Percentiles rank a stretch among this genome's conserved stretches.
Conservation (phyloP, 2,329 filamentous ascomycete species). For the Microascus cirrosus region DNA sequence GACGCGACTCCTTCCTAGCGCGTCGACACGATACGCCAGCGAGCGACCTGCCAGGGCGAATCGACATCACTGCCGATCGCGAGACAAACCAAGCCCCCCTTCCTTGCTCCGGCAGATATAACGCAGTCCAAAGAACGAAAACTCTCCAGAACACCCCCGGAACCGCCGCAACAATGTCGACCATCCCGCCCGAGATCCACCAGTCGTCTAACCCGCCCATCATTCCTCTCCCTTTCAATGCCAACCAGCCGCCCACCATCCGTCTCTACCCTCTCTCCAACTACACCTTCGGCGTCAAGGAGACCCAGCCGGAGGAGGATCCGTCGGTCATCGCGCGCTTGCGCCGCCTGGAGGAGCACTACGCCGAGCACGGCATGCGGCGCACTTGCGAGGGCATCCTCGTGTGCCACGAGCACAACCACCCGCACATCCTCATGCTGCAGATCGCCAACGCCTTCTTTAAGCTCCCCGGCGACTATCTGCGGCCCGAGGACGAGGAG, state of each 20-base stretch:
- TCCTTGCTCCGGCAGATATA: background rate
- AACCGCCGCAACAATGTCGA: conserved; percentile 53
- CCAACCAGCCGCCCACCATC: conserved; percentile 80
- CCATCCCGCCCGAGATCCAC: conserved; percentile 63
- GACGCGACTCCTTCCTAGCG: background rate
- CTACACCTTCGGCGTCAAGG: conserved; percentile 98
- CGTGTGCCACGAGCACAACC: conserved; percentile 97
- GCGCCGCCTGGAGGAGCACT: conserved; percentile 93
- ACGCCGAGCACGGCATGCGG: conserved; percentile 84
- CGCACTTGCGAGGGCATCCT: conserved; percentile 94
- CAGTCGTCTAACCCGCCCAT: conserved; percentile 72
- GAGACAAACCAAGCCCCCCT: background rate
- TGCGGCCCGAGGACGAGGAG: conserved; percentile 82
- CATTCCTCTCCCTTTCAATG: conserved; percentile 73
- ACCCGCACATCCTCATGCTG: conserved; percentile 96
- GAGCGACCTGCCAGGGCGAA: background rate
- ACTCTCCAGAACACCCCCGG: background rate
- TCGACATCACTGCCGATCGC: background rate
- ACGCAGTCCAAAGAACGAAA: background rate
- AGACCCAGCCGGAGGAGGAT: conserved; percentile 95
- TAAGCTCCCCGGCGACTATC: conserved; percentile 94
- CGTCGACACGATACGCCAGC: background rate
- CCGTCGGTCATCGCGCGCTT: conserved; percentile 87
- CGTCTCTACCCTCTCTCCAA: conserved; percentile 91
- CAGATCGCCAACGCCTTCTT: conserved; percentile 99